A percentile compares a stretch with the other conserved stretches of the same genome.
These are phyloP conservation scores for Chionographis japonica DNA, from an alignment of 106 monocot species.

Conservation along the genomic window DNA sequence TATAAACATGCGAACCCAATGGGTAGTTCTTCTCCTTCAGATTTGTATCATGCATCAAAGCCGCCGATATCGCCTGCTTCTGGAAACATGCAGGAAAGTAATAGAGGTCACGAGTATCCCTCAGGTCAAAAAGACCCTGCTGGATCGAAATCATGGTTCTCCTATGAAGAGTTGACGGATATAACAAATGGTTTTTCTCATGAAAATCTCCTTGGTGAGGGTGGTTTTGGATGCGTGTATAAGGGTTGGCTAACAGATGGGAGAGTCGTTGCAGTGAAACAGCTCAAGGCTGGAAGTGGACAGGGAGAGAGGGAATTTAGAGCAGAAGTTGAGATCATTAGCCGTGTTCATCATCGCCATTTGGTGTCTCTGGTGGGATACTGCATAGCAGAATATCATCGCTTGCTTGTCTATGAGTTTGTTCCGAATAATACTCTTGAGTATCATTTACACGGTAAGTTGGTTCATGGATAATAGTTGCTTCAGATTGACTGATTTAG, in stretches of 20 bases:
- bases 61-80: slow-evolving; percentile 15
- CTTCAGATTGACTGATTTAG: background rate
- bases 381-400: slow-evolving; percentile 61
- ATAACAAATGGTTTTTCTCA: slow-evolving; percentile 61
- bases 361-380: slow-evolving; percentile 80
- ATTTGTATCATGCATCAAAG: slow-evolving; percentile 15
- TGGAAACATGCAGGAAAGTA: slow-evolving; percentile 20
- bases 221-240: slow-evolving; percentile 88
- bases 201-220: slow-evolving; percentile 72
- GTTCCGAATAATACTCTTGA: slow-evolving; percentile 81
- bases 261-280: slow-evolving; percentile 66
- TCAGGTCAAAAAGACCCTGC: slow-evolving; percentile 18
- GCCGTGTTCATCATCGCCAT: slow-evolving; percentile 80
- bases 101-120: slow-evolving; percentile 12
- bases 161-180: slow-evolving; percentile 60
- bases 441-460: slow-evolving; percentile 83
- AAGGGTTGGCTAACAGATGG: slow-evolving; percentile 73
- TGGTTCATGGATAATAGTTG: background rate
- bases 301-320: slow-evolving; percentile 88
- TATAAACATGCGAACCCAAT: slow-evolving; percentile 15
- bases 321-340: slow-evolving; percentile 94
- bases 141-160: slow-evolving; percentile 46
- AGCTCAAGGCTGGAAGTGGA: slow-evolving; percentile 78
- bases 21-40: slow-evolving; percentile 16
- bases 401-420: slow-evolving; percentile 77